Conservation (phyloP, 352 stramenopile species). For the Phytophthora vignae region DNA sequence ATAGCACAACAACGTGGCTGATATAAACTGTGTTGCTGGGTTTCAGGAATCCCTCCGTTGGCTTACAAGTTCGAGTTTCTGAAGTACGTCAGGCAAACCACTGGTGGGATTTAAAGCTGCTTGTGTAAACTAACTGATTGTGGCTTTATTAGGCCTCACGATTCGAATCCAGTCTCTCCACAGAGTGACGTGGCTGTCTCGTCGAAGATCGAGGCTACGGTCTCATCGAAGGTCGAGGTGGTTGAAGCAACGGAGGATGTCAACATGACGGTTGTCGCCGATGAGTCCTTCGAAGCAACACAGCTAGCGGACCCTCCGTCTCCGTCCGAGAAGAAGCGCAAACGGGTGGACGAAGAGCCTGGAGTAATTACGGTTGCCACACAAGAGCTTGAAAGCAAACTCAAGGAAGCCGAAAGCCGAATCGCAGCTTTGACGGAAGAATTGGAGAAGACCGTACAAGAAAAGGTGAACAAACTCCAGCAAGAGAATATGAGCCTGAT, state of each 20-base stretch:
- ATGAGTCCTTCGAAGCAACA: conserved; percentile 35
- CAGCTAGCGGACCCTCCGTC: conserved; percentile 26
- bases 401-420: conserved; percentile 13
- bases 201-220: background rate
- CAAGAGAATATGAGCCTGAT: conserved; percentile 43
- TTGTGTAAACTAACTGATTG: conserved; percentile 2
- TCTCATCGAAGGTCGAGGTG: background rate
- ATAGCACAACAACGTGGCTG: background rate
- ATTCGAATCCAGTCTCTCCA: background rate
- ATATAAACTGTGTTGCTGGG: background rate
- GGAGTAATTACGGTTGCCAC: conserved; percentile 13
- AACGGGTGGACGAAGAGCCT: conserved; percentile 28
- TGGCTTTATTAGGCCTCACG: background rate
- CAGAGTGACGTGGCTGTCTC: background rate
- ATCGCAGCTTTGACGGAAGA: conserved; percentile 13
- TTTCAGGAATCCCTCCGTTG: conserved; percentile 47
- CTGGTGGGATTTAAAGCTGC: background rate
- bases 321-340: conserved; percentile 40
- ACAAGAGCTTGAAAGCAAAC: conserved; percentile 26
- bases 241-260: conserved; percentile 22
- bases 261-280: conserved; percentile 28
- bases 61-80: conserved; percentile 79
- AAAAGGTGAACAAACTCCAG: conserved; percentile 26
- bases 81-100: conserved; percentile 23
- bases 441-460: conserved; percentile 18